phyloP scores from a whole-genome alignment of 441 rosid species.

The Pelargonium australe region DNA sequence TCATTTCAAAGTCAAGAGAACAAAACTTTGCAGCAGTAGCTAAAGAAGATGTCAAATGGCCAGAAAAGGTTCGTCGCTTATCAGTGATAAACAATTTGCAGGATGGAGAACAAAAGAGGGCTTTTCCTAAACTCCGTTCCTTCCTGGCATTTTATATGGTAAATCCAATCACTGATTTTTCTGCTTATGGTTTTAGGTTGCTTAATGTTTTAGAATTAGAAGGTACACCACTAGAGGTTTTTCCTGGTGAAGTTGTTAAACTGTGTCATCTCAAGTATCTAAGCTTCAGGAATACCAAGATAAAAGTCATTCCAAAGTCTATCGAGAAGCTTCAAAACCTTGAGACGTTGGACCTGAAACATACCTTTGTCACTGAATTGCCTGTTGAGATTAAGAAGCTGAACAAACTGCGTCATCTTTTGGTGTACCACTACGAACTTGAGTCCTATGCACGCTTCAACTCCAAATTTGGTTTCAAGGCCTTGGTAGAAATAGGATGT shows the following conservation, averaged over 20 bases:
- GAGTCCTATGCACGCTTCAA: conserved; percentile 22
- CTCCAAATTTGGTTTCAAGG: conserved; percentile 31
- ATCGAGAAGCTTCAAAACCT: conserved; percentile 32
- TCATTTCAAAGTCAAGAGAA: conserved; percentile 26
- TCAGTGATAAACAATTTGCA: conserved; percentile 28
- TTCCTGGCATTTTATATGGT: neutral
- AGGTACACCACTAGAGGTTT: conserved; percentile 17
- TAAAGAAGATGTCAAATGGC: conserved; percentile 21
- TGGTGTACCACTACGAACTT: conserved; percentile 27
- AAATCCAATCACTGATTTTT: conserved; percentile 2
- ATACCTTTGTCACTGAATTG: conserved; percentile 28
- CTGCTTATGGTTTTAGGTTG: conserved; percentile 8
- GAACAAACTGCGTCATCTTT: conserved; percentile 35
- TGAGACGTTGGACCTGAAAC: conserved; percentile 39
- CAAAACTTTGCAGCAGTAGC: conserved; percentile 27
- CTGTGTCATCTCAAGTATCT: conserved; percentile 26
- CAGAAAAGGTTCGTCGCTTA: conserved; percentile 35
- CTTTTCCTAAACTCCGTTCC: conserved; percentile 31
- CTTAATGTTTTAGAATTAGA: conserved; percentile 32
- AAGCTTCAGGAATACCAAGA: conserved; percentile 28
- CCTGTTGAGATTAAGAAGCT: conserved; percentile 26
- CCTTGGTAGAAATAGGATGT: conserved; percentile 28
- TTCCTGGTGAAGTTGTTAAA: conserved; percentile 23
- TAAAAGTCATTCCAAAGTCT: conserved; percentile 25
- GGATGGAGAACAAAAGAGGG: conserved; percentile 15